Evolutionary conservation across 2,329 filamentous ascomycete genomes (phyloP).

Genomic region (Fusarium secorum): DNA sequence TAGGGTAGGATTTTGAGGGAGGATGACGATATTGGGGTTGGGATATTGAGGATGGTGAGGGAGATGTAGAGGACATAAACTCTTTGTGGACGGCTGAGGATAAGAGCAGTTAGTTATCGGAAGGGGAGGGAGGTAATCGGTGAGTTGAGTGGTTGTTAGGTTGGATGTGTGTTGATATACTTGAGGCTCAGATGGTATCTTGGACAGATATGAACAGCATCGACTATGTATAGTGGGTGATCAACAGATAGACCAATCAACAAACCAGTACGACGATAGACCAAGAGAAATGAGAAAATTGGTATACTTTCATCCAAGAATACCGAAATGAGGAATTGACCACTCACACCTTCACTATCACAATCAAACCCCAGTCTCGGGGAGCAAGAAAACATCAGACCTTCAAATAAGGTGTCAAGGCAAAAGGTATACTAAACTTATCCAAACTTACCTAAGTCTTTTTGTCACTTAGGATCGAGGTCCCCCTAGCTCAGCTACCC

Average conservation of each 20-base stretch:
- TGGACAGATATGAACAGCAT: background rate
- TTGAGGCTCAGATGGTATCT: background rate
- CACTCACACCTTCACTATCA: background rate
- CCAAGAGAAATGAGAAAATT: rapidly evolving
- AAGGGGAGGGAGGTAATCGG: background rate
- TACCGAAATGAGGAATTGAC: background rate
- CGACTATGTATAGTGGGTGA: no score
- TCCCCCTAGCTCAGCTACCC: background rate
- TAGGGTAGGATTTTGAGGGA: background rate
- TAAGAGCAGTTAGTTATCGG: background rate
- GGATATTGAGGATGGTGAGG: background rate
- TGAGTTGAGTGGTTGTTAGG: background rate
- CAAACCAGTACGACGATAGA: rapidly evolving
- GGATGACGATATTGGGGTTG: background rate
- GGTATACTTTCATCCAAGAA: background rate
- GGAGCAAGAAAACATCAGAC: no score
- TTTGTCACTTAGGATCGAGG: no score
- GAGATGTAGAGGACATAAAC: rapidly evolving
- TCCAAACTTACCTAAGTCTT: no score
- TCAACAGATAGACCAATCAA: background rate
- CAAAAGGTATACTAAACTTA: no score
- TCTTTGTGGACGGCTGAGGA: background rate
- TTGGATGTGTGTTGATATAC: background rate
- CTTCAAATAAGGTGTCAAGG: no score
- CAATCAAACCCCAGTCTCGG: background rate